These are phyloP conservation scores for Striga asiatica DNA, from an alignment of 257 asterid species.

Conservation along the genomic window DNA sequence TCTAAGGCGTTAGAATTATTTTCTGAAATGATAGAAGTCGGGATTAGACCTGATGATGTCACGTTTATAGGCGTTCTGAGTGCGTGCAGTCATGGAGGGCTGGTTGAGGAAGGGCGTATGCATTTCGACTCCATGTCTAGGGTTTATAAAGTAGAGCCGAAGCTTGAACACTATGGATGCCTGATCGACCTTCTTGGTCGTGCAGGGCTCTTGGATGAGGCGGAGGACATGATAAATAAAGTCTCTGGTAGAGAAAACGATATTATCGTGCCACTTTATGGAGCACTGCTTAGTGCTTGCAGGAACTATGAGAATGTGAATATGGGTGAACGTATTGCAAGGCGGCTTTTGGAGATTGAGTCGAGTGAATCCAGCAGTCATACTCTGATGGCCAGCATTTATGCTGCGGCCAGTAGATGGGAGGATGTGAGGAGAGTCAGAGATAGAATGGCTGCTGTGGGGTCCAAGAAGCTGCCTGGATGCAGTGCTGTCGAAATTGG, in stretches of 20 bases:
- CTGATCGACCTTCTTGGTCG: slow-evolving; percentile 75
- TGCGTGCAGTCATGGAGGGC: slow-evolving; percentile 86
- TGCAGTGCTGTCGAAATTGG: slow-evolving; percentile 48
- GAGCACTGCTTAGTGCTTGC: slow-evolving; percentile 81
- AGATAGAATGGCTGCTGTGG: slow-evolving; percentile 32
- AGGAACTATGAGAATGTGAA: slow-evolving; percentile 51
- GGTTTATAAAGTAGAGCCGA: slow-evolving; percentile 48
- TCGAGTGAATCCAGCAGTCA: slow-evolving; percentile 47
- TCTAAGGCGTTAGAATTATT: slow-evolving; percentile 44
- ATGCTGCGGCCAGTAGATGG: slow-evolving; percentile 76
- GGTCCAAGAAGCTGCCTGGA: slow-evolving; percentile 56
- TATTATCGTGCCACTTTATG: slow-evolving; percentile 46
- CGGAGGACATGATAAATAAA: slow-evolving; percentile 38
- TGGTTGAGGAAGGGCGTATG: slow-evolving; percentile 67
- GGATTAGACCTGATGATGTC: slow-evolving; percentile 62
- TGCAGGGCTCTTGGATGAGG: slow-evolving; percentile 71
- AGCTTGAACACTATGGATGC: slow-evolving; percentile 74
- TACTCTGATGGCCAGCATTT: slow-evolving; percentile 54
- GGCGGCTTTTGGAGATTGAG: slow-evolving; percentile 38
- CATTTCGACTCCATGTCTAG: slow-evolving; percentile 53
- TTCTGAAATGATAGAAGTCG: slow-evolving; percentile 49
- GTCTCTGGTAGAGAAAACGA: slow-evolving; percentile 28
- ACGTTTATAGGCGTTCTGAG: slow-evolving; percentile 69
- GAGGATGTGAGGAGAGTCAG: slow-evolving; percentile 49
- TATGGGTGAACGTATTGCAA: slow-evolving; percentile 63